Percentiles rank a stretch among this genome's conserved stretches.
Conservation (phyloP, 1,139 yeast species). For the Pichia sp. region DNA sequence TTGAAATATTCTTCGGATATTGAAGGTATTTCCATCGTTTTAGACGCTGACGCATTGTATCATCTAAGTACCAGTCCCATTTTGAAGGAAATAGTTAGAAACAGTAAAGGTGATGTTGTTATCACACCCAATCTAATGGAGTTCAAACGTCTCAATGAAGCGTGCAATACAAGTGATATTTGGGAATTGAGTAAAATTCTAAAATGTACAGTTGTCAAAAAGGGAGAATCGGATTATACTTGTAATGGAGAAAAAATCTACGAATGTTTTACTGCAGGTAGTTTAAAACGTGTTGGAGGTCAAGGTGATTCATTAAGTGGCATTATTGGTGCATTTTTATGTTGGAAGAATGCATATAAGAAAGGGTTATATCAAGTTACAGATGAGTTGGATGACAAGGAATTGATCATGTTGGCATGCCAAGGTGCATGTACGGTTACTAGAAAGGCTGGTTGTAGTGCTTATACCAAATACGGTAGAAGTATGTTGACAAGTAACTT, state of each 20-base stretch:
- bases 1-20: conserved; percentile 31
- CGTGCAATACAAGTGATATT: conserved; percentile 23
- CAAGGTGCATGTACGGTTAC: conserved; percentile 70
- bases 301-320: conserved; percentile 84
- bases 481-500: conserved; percentile 83
- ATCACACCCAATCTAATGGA: conserved; percentile 90
- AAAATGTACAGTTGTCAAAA: conserved; percentile 61
- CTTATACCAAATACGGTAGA: conserved; percentile 61
- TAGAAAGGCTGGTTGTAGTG: conserved; percentile 57
- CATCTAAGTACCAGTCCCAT: conserved; percentile 32
- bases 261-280: conserved; percentile 47
- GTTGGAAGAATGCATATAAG: conserved; percentile 57
- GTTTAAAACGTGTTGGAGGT: conserved; percentile 74
- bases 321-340: conserved; percentile 57
- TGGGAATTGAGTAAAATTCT: conserved; percentile 44
- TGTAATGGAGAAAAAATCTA: conserved; percentile 41
- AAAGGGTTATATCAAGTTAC: conserved; percentile 35
- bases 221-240: conserved; percentile 64
- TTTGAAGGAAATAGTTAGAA: conserved; percentile 42
- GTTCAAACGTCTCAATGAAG: conserved; percentile 58
- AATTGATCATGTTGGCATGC: conserved; percentile 53
- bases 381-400: conserved; percentile 32
- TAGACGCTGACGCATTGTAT: conserved; percentile 82
- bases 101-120: conserved; percentile 48
- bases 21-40: conserved; percentile 46